Percentiles rank a stretch among this genome's conserved stretches.
Conservation (phyloP, 805 yeast genomes). For the Suhomyces pyralidae region DNA sequence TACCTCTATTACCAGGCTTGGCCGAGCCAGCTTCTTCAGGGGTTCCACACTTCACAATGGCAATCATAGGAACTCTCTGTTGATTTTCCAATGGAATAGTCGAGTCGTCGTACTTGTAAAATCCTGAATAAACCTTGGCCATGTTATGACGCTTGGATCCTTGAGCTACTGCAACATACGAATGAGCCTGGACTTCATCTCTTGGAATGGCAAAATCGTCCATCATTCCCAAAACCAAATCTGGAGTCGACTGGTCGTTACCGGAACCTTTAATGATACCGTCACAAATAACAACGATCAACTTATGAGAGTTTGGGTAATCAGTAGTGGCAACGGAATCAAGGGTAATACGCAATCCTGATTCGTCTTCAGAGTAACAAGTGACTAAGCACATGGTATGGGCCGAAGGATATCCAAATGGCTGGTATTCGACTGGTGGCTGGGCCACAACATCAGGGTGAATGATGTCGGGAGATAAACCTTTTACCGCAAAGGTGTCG, state of each 20-base stretch:
- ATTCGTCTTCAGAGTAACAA: constrained; percentile 91
- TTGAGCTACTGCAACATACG: constrained; percentile 93
- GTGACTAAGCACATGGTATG: constrained; percentile 57
- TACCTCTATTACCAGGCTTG: constrained; percentile 91
- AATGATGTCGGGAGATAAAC: constrained; percentile 56
- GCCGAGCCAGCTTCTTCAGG: constrained; percentile 66
- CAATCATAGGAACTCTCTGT: constrained; percentile 75
- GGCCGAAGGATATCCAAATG: constrained; percentile 75
- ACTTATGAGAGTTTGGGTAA: constrained; percentile 91
- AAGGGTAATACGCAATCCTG: constrained; percentile 79
- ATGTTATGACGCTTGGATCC: constrained; percentile 94
- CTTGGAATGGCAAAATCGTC: constrained; percentile 59
- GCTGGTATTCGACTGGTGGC: constrained; percentile 87
- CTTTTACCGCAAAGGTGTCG: constrained; percentile 36
- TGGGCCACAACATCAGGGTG: constrained; percentile 84
- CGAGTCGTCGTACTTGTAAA: constrained; percentile 75
- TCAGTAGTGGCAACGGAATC: constrained; percentile 95
- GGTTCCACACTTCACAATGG: constrained; percentile 85
- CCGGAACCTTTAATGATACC: constrained; percentile 95
- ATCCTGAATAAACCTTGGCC: constrained; percentile 96
- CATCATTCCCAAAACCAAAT: constrained; percentile 85
- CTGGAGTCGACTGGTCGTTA: constrained; percentile 84
- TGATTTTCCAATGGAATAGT: constrained; percentile 80
- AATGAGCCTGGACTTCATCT: constrained; percentile 75
- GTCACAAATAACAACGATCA: constrained; percentile 84